Evolutionary conservation across 176 grass and related monocot genomes (phyloP).

Genomic region (Carex parvula): DNA sequence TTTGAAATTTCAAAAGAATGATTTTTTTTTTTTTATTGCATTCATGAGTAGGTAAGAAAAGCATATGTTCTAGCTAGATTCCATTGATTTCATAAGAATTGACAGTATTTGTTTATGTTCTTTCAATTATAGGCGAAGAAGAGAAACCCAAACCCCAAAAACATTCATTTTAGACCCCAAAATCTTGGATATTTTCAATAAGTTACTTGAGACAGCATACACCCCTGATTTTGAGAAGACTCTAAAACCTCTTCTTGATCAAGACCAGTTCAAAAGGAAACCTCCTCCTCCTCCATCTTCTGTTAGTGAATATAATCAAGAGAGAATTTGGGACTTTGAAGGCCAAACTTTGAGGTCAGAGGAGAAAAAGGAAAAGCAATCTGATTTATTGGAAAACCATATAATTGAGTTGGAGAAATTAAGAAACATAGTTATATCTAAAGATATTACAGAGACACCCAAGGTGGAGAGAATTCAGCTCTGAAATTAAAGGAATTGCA

Average conservation of each 20-base stretch:
- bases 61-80: background rate
- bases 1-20: background rate
- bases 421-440: conserved; percentile 1
- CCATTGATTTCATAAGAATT: background rate
- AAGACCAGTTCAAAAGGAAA: background rate
- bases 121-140: conserved; percentile 22
- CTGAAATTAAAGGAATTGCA: conserved; percentile 14
- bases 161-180: conserved; percentile 22
- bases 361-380: conserved; percentile 8
- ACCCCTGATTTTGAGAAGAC: conserved; percentile 36
- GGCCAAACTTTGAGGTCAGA: background rate
- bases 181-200: conserved; percentile 45
- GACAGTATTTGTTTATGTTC: background rate
- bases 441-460: conserved; percentile 18
- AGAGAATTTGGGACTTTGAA: conserved; percentile 18
- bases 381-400: conserved; percentile 1
- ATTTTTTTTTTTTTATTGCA: background rate
- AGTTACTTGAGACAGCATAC: conserved; percentile 58
- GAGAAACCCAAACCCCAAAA: conserved; percentile 6
- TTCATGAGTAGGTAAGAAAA: background rate
- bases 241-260: conserved; percentile 1
- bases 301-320: background rate
- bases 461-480: background rate
- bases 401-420: conserved; percentile 9
- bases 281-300: background rate